Base-by-base conservation (phyloP, 2,329 filamentous ascomycete genomes). In the Alternaria solani region DNA sequence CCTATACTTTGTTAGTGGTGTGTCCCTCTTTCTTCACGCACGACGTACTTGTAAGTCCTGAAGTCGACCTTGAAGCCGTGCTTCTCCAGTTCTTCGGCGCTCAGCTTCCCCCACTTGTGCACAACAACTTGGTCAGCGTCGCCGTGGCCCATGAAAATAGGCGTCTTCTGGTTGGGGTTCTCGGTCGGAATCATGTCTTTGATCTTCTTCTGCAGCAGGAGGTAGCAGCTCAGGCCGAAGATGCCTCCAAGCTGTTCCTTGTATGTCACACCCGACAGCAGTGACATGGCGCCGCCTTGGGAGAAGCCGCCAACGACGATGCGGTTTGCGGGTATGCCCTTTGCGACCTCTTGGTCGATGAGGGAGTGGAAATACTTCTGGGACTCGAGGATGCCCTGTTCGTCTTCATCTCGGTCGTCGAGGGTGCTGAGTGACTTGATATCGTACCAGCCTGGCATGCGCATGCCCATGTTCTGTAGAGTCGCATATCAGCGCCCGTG, bases 91-190 rank as follows among this genome's bases (percentile, higher is more conserved):
- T 85, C 76, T 41, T 92, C 84, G 3, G 86, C 87, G 25, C 91
- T 93, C 78, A 83, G 77, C 75, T 87, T 80, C 14, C 92, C 94
- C 78, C 91, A 90, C 57, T 85, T 81, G 43, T 88, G 86, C 67
- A 84, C 85, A 8, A 97, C 91, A 3, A 97, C 81, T 14, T 85
- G 85, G 77, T 99, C 94, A 1, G 80, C 81, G 62, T 89, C 86
- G n/a, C 95, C 95, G 71, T 98, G 95, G 12, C 87, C 93, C 89
- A 97, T 91, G 79, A 95, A 92, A 64, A 98, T 88, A 1, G 91
- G 91, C 1, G 93, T 97, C 41, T 90, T 83, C 78, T 89, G 87
- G 78, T 93, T 93, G 56, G 85, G 82, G 67, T 81, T 86, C 26
- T 75, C 72, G 7, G 67, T 68, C 3, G 77, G 77, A 9, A 80